Evolutionary conservation across 495 filamentous ascomycete species (phyloP).

Genomic region (Aspergillus avenaceus): DNA sequence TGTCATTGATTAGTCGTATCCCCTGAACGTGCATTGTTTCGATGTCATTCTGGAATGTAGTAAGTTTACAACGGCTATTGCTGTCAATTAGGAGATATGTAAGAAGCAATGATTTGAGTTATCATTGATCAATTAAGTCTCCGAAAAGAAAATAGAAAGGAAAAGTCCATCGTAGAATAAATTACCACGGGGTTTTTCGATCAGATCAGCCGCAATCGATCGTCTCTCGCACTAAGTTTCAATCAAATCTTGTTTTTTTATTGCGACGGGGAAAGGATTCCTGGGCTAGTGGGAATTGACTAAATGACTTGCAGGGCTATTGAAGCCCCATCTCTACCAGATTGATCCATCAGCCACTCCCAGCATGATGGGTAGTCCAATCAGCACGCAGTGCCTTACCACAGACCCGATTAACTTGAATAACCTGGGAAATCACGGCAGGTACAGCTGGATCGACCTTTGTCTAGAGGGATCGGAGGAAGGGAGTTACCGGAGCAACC

Average conservation of each 20-base stretch:
- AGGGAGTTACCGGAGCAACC: slow-evolving; percentile 37
- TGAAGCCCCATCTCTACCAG: not conserved
- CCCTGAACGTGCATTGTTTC: too few species aligned
- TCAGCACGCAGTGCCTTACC: slow-evolving; percentile 2
- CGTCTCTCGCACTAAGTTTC: not conserved
- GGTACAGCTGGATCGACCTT: not conserved
- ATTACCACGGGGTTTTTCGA: not conserved
- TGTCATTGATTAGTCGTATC: too few species aligned
- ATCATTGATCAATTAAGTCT: too few species aligned
- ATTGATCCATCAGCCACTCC: not conserved
- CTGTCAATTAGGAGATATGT: too few species aligned
- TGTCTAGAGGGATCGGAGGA: slow-evolving; percentile 9
- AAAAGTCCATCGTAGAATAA: too few species aligned
- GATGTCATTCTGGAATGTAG: too few species aligned
- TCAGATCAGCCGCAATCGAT: slow-evolving; percentile 1
- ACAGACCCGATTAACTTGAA: slow-evolving; percentile 6
- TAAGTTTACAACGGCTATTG: too few species aligned
- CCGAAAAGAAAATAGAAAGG: too few species aligned
- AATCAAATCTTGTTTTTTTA: not conserved
- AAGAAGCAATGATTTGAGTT: too few species aligned
- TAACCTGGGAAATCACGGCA: not conserved
- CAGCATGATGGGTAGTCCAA: not conserved
- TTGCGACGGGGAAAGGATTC: not conserved
- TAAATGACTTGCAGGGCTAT: slow-evolving; percentile 18
- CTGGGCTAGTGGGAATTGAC: slow-evolving; percentile 7